Conservation (phyloP, 2,329 filamentous ascomycete genomes). For the Penicillium nordicum region DNA sequence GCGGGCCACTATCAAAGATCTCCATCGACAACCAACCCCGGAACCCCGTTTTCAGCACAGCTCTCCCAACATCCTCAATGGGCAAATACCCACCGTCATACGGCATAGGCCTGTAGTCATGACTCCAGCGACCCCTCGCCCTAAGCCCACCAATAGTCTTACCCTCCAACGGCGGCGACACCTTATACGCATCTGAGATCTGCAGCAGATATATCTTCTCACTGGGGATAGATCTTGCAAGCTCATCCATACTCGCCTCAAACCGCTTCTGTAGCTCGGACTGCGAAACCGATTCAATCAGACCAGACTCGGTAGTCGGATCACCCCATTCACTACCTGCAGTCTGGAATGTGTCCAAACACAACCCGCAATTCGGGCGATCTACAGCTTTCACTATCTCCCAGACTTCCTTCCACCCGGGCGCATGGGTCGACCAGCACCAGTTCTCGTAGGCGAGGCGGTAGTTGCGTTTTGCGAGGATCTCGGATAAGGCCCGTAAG, state of each 20-base stretch:
- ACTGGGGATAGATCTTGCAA: conserved; percentile 56
- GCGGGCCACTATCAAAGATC: conserved; percentile 61
- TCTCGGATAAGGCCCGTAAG: conserved; percentile 61
- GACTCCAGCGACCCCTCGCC: conserved; percentile 66
- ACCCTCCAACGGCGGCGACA: conserved; percentile 53
- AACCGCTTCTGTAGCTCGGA: conserved; percentile 53
- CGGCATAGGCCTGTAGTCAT: conserved; percentile 66
- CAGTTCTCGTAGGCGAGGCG: conserved; percentile 75
- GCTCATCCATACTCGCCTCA: conserved; percentile 52
- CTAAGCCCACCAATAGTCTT: conserved; percentile 54
- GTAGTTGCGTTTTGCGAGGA: conserved; percentile 56
- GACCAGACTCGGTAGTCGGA: conserved; percentile 61
- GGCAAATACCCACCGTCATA: conserved; percentile 70
- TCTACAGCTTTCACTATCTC: conserved; percentile 62
- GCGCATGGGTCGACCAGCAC: conserved; percentile 72
- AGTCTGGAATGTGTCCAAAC: conserved; percentile 74
- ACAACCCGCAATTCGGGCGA: conserved; percentile 66
- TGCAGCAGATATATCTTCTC: conserved; percentile 74
- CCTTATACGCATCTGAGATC: conserved; percentile 70
- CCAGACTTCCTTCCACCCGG: conserved; percentile 68
- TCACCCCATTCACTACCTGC: conserved; percentile 71
- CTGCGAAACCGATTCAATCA: conserved; percentile 49
- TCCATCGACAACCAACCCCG: conserved; percentile 66
- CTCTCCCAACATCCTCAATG: conserved; percentile 60
- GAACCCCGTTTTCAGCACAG: conserved; percentile 66